Evolutionary conservation across 495 filamentous ascomycete genomes (phyloP).

Genomic region (Penicillium pulvis): DNA sequence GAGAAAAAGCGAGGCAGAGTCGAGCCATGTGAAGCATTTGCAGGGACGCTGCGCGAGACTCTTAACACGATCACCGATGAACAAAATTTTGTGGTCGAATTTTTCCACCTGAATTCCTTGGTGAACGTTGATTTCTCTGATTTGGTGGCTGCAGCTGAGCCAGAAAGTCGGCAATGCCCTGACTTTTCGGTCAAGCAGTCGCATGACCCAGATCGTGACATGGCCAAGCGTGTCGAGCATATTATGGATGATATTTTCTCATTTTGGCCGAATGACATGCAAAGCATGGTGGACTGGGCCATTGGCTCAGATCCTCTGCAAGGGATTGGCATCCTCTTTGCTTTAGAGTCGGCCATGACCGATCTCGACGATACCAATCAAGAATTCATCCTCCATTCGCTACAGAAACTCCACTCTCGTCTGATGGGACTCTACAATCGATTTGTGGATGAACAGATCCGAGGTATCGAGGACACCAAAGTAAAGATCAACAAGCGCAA

Average conservation of each 20-base stretch:
- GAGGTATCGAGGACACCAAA: constrained; percentile 97
- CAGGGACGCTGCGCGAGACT: constrained; percentile 74
- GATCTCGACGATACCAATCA: constrained; percentile 86
- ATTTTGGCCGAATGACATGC: constrained; percentile 77
- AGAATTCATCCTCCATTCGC: constrained; percentile 78
- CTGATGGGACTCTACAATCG: constrained; percentile 77
- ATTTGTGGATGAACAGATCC: constrained; percentile 92
- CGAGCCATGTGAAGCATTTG: constrained; percentile 80
- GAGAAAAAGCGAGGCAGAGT: constrained; percentile 60
- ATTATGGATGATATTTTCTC: constrained; percentile 86
- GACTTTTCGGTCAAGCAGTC: constrained; percentile 70
- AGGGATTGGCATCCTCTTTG: constrained; percentile 82
- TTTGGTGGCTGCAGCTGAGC: constrained; percentile 63
- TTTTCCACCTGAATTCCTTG: constrained; percentile 85
- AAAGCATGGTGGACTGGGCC: constrained; percentile 82
- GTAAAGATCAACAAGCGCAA: constrained; percentile 98
- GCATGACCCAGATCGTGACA: constrained; percentile 81
- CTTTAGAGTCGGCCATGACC: constrained; percentile 73
- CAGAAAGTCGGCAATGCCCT: constrained; percentile 65
- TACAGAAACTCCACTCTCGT: constrained; percentile 78
- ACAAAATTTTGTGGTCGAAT: constrained; percentile 92
- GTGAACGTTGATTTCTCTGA: constrained; percentile 80
- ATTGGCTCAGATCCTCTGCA: constrained; percentile 81
- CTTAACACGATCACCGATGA: constrained; percentile 80
- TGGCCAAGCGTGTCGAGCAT: constrained; percentile 75